These are phyloP conservation scores for Phytophthora aleatoria DNA, from an alignment of 352 stramenopile species.

Conservation along the genomic window DNA sequence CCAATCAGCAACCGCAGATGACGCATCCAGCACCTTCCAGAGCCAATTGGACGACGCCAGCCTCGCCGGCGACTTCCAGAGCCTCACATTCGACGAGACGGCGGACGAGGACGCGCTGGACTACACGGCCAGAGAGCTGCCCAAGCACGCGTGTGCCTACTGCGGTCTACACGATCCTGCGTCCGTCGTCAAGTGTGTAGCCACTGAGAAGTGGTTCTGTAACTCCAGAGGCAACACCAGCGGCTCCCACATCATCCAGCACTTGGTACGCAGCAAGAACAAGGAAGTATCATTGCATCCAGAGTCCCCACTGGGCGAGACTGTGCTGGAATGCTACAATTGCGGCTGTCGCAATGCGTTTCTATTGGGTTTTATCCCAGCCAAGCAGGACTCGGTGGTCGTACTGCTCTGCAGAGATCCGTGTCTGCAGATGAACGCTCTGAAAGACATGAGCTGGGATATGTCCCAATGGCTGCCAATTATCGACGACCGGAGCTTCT, in stretches of 20 bases:
- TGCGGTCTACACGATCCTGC: conserved; percentile 97
- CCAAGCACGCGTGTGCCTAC: conserved; percentile 95
- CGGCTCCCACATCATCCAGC: conserved; percentile 98
- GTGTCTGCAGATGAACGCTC: conserved; percentile 96
- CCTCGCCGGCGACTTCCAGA: conserved; percentile 57
- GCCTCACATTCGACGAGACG: conserved; percentile 73
- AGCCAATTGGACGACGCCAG: conserved; percentile 46
- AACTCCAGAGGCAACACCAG: conserved; percentile 95
- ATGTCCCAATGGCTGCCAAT: conserved; percentile 98
- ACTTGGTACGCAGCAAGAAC: conserved; percentile 95
- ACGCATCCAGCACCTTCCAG: conserved; percentile 38
- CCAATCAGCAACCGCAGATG: conserved; percentile 26
- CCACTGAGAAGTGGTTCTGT: conserved; percentile 98
- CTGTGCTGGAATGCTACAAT: conserved; percentile 99
- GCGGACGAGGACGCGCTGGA: conserved; percentile 74
- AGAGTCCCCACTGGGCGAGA: conserved; percentile 96
- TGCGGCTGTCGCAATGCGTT: conserved; percentile 98
- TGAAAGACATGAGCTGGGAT: conserved; percentile 99
- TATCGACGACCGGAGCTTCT: conserved; percentile 97
- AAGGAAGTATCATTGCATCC: conserved; percentile 92
- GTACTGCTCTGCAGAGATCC: conserved; percentile 97
- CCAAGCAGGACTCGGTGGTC: conserved; percentile 95
- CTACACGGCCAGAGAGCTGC: conserved; percentile 78
- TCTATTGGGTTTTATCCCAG: conserved; percentile 98
- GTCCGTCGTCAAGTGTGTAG: conserved; percentile 96